A percentile compares a stretch with the other conserved stretches of the same genome.
These are phyloP conservation scores for Fusarium sambucinum DNA, from an alignment of 2,329 filamentous ascomycete species.

Conservation along the genomic window DNA sequence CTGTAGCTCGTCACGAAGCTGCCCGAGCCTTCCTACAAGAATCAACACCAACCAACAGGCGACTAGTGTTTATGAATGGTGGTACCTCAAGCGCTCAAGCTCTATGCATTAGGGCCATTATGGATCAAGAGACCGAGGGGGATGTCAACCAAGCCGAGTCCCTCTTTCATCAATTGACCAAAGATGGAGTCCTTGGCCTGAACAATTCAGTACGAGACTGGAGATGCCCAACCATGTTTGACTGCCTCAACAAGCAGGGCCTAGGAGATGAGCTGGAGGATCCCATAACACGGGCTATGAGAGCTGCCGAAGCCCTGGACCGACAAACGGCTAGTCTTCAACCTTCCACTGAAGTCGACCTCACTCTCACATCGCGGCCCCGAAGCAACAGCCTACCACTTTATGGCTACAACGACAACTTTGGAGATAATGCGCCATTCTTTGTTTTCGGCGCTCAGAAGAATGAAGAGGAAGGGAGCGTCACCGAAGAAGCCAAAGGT, in stretches of 20 bases:
- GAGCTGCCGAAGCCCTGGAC: constrained; percentile 69
- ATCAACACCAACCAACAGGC: constrained; percentile 61
- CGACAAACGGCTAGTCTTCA: constrained; percentile 68
- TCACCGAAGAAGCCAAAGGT: constrained; percentile 29
- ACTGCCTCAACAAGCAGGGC: constrained; percentile 33
- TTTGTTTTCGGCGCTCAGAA: constrained; percentile 60
- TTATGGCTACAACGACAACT: constrained; percentile 59
- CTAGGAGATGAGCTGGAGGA: constrained; percentile 54
- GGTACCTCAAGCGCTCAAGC: constrained; percentile 67
- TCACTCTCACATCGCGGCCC: constrained; percentile 55
- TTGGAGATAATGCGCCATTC: constrained; percentile 60
- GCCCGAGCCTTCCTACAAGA: constrained; percentile 65
- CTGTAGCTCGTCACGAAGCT: constrained; percentile 59
- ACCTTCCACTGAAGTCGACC: constrained; percentile 61
- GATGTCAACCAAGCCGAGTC: constrained; percentile 63
- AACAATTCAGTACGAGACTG: constrained; percentile 44
- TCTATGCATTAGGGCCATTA: constrained; percentile 67
- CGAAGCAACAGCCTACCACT: constrained; percentile 65
- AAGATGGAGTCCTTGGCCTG: constrained; percentile 60
- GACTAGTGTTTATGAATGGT: constrained; percentile 71
- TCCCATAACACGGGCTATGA: constrained; percentile 67
- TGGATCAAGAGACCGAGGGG: constrained; percentile 63
- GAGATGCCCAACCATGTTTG: constrained; percentile 37
- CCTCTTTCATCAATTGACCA: constrained; percentile 64
- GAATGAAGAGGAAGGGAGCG: constrained; percentile 41